Percentiles rank a stretch among this genome's conserved stretches.
These are phyloP conservation scores for Vanderwaltozyma yarrowii DNA, from an alignment of 805 yeast genomes.

Conservation along the genomic window DNA sequence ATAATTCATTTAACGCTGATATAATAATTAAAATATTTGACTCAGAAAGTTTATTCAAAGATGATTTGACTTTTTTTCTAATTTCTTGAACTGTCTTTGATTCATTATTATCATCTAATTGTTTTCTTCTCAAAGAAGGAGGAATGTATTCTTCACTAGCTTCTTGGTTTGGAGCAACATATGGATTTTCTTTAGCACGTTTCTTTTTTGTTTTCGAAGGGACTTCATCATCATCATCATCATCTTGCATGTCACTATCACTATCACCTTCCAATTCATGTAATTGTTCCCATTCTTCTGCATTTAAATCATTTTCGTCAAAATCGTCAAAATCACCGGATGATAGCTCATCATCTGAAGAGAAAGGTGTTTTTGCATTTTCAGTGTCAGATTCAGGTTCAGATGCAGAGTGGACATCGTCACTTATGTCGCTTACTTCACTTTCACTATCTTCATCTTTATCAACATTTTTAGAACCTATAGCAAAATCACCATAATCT, in stretches of 20 bases:
- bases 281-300: slow-evolving; percentile 27
- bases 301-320: slow-evolving; percentile 31
- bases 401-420: not conserved
- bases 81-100: slow-evolving; percentile 41
- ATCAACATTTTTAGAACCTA: slow-evolving; percentile 6
- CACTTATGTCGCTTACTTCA: slow-evolving; percentile 18
- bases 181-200: slow-evolving; percentile 54
- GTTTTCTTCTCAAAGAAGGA: slow-evolving; percentile 66
- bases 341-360: slow-evolving; percentile 34
- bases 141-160: slow-evolving; percentile 58
- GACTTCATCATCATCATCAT: slow-evolving; percentile 21
- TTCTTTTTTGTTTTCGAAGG: slow-evolving; percentile 25
- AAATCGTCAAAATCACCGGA: slow-evolving; percentile 36
- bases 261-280: slow-evolving; percentile 21
- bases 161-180: slow-evolving; percentile 44
- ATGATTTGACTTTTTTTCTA: slow-evolving; percentile 63
- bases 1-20: slow-evolving; percentile 55
- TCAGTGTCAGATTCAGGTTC: slow-evolving; percentile 23
- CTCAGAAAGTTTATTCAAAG: slow-evolving; percentile 82
- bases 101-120: slow-evolving; percentile 30
- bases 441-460: slow-evolving; percentile 22
- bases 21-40: slow-evolving; percentile 66
- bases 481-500: slow-evolving; percentile 24
- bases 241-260: slow-evolving; percentile 16
- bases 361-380: slow-evolving; percentile 26